phyloP scores from a whole-genome alignment of 345 rosid genomes.

The Melastoma malabathricum region DNA sequence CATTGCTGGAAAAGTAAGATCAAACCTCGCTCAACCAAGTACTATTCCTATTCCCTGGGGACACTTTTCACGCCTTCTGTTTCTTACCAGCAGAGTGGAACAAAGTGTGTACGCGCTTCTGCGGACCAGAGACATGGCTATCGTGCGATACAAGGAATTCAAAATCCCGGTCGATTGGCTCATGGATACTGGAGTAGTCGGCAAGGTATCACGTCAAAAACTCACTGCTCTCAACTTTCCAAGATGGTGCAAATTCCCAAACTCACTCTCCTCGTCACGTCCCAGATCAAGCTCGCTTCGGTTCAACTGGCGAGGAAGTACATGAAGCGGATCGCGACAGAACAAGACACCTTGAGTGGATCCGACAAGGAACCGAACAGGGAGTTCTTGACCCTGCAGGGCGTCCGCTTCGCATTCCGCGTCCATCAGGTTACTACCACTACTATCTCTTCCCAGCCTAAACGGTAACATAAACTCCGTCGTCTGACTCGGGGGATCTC shows the following conservation, averaged over 20 bases:
- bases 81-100: conserved; percentile 49
- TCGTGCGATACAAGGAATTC: conserved; percentile 71
- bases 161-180: conserved; percentile 88
- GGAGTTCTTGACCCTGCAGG: conserved; percentile 90
- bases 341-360: conserved; percentile 64
- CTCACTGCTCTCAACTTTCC: no score
- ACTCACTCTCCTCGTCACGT: background rate
- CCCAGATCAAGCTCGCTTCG: conserved; percentile 90
- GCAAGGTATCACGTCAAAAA: conserved; percentile 46
- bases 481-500: background rate
- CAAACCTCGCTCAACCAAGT: conserved; percentile 2
- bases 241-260: no score
- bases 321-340: conserved; percentile 85
- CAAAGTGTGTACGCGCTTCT: conserved; percentile 80
- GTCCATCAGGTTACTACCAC: conserved; percentile 63
- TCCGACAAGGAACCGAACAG: conserved; percentile 87
- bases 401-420: conserved; percentile 90
- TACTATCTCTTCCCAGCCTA: conserved; percentile 3
- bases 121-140: conserved; percentile 94
- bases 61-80: background rate
- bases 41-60: background rate
- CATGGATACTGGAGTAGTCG: conserved; percentile 74
- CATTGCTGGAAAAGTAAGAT: conserved; percentile 83
- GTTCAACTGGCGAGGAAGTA: conserved; percentile 90
- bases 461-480: background rate